Percentiles rank a stretch among this genome's conserved stretches.
Evolutionary conservation across 176 grass and related monocot genomes (phyloP).

Genomic region (Ensete ventricosum): DNA sequence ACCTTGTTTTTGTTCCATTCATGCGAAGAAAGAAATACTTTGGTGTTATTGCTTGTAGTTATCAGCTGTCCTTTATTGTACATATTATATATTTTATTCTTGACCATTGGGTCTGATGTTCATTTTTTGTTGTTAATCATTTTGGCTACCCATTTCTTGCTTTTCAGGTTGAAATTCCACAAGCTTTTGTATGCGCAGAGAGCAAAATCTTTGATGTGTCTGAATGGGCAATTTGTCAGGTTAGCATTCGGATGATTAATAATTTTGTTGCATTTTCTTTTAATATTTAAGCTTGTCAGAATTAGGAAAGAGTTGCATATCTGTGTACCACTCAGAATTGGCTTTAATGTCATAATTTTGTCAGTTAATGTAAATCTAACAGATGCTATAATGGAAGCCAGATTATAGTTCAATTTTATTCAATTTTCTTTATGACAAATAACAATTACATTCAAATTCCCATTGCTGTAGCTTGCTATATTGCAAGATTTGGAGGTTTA

Average conservation of each 20-base stretch:
- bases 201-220: slow-evolving; percentile 99
- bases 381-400: no score
- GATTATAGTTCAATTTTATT: no score
- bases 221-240: slow-evolving; percentile 98
- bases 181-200: slow-evolving; percentile 97
- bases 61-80: background rate
- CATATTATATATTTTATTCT: no score
- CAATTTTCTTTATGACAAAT: no score
- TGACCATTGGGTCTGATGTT: background rate
- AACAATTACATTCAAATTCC: no score
- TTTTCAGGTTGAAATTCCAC: slow-evolving; percentile 78
- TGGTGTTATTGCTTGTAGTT: background rate
- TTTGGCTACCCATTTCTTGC: background rate
- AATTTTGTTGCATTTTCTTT: background rate
- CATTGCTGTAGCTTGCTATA: no score
- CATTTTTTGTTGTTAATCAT: background rate
- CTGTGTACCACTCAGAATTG: background rate
- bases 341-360: background rate
- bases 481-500: no score
- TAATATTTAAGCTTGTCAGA: background rate
- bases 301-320: background rate
- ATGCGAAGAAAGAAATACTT: no score
- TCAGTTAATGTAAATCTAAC: no score
- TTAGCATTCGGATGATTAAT: slow-evolving; percentile 18
- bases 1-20: background rate